Base-by-base conservation (phyloP, 805 yeast species). In the Saccharomycopsis malanga region DNA sequence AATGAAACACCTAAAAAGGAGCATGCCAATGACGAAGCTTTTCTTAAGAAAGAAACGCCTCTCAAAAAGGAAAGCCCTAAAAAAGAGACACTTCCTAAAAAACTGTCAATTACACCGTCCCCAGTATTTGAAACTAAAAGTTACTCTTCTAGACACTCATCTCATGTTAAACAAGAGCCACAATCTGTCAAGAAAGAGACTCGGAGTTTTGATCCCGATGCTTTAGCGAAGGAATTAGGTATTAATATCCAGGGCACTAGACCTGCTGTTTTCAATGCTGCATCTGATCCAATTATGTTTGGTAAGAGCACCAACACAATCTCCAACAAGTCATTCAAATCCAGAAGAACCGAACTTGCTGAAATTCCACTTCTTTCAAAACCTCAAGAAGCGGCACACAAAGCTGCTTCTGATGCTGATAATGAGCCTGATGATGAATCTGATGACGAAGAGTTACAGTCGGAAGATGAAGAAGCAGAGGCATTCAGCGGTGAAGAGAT, bases 171-270 rank as follows among this genome's bases (percentile, higher is more conserved):
- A 15, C 17, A 25, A 4, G 38, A 41, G 27, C 37, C 34, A 12
- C 32, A 21, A 25, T n/a, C 15, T 4, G n/a, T n/a, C n/a, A n/a
- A n/a, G n/a, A n/a, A n/a, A n/a, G n/a, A n/a, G n/a, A 29, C 34
- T 15, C 32, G n/a, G 20, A 21, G 24, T 20, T 21, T 37, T 40
- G 48, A 46, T 39, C n/a, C 35, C 4, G 53, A 51, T 34, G 35
- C 9, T 4, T n/a, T 51, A 42, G 52, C 52, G 5, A 37, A 42
- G 21, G 41, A 39, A 18, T 43, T 52, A 17, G 54, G 53, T 9
- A 48, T 52, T 2, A 45, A 22, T 7, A 40, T 52, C 25, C 49
- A 45, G 29, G 52, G 53, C 12, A 20, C 40, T 9, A 24, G 35
- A 27, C 53, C 53, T 20, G 35, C 29, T 22, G 14, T 35, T 17